Conservation (phyloP, 768 basidiomycete species). For the Stropharia rugosoannulata region DNA sequence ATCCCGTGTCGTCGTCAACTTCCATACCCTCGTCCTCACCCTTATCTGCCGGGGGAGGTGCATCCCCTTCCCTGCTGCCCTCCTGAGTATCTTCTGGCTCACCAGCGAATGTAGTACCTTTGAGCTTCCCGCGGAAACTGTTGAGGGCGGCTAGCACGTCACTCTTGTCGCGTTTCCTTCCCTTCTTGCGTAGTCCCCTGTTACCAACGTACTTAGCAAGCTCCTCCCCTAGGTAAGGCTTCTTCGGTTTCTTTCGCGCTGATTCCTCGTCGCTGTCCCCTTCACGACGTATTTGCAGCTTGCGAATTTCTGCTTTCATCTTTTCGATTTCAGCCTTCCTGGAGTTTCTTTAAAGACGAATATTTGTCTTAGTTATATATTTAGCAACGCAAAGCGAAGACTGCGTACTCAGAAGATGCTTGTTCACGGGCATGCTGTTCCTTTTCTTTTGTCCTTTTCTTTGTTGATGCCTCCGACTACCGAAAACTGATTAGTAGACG, state of each 20-base stretch:
- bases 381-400: neutral
- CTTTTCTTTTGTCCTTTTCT: conserved; percentile 38
- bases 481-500: neutral
- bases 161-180: conserved; percentile 67
- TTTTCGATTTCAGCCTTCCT: conserved; percentile 79
- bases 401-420: conserved; percentile 56
- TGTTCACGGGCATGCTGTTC: conserved; percentile 76
- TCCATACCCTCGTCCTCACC: conserved; percentile 51
- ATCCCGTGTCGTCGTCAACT: conserved; percentile 75
- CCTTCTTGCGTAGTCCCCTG: conserved; percentile 55
- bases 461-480: conserved; percentile 27
- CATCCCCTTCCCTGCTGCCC: conserved; percentile 16
- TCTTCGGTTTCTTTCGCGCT: conserved; percentile 53
- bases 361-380: neutral
- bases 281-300: conserved; percentile 61
- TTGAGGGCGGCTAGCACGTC: conserved; percentile 67
- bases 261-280: conserved; percentile 66
- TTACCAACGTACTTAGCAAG: conserved; percentile 77
- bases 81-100: conserved; percentile 16
- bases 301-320: conserved; percentile 88
- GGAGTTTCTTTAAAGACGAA: conserved; percentile 40
- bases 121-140: conserved; percentile 71
- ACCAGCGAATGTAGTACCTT: conserved; percentile 37
- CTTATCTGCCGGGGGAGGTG: conserved; percentile 15
- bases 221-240: conserved; percentile 79